phyloP scores from a whole-genome alignment of 1,284 basidiomycete species.

The Phenoliferia sp. region DNA sequence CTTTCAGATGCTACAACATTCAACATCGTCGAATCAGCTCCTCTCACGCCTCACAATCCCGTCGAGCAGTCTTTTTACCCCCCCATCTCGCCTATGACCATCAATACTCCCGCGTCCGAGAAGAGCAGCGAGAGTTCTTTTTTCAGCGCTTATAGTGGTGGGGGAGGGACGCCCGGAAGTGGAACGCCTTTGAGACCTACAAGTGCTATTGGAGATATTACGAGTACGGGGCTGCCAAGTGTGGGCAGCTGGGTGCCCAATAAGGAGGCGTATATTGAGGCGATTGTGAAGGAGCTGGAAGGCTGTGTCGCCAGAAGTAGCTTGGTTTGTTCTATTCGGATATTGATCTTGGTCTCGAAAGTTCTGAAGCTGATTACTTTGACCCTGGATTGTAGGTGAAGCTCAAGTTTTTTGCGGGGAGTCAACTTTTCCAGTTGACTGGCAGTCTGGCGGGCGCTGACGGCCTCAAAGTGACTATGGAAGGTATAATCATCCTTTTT shows the following conservation, averaged over 20 bases:
- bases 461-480: neutral
- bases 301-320: slow-evolving; percentile 6
- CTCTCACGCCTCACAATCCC: neutral
- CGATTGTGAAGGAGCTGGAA: slow-evolving; percentile 18
- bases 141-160: too few species aligned
- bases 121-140: neutral
- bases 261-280: neutral
- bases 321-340: neutral
- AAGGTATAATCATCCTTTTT: too few species aligned
- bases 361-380: neutral
- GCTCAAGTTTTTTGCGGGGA: slow-evolving; percentile 14
- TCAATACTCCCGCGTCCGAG: neutral
- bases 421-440: slow-evolving; percentile 9
- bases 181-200: neutral
- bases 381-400: neutral
- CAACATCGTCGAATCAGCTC: neutral
- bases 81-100: neutral
- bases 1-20: neutral
- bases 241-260: slow-evolving; percentile 3
- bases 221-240: slow-evolving; percentile 4
- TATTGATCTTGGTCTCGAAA: neutral
- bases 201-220: neutral
- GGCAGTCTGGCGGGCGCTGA: neutral
- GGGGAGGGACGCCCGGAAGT: neutral
- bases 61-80: too few species aligned